phyloP scores from a whole-genome alignment of 176 grass and related monocot genomes.

The Musa itinerans region DNA sequence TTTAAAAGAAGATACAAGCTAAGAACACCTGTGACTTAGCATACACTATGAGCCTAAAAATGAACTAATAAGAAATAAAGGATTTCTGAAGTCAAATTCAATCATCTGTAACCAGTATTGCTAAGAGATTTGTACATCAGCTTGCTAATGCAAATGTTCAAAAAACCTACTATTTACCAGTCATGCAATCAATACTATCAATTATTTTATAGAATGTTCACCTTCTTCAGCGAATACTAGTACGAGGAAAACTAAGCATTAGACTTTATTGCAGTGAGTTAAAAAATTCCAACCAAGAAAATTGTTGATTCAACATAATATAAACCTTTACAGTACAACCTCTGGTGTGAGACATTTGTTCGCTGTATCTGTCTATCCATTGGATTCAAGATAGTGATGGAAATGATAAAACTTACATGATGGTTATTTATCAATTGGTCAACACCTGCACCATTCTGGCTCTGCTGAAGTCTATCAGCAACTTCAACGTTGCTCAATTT shows the following conservation, averaged over 20 bases:
- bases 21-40: neutral
- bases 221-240: too few species aligned
- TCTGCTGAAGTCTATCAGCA: conserved; percentile 34
- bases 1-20: neutral
- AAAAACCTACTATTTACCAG: too few species aligned
- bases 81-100: neutral
- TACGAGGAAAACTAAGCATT: too few species aligned
- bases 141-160: too few species aligned
- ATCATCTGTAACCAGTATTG: neutral
- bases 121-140: neutral
- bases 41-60: neutral
- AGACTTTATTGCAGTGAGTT: too few species aligned
- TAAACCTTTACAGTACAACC: too few species aligned
- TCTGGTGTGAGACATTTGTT: too few species aligned
- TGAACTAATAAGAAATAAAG: neutral
- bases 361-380: neutral
- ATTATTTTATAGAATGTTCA: too few species aligned
- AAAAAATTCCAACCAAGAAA: neutral
- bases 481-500: conserved; percentile 32
- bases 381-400: neutral
- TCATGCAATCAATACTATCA: too few species aligned
- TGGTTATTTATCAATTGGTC: conserved; percentile 32
- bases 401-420: conserved; percentile 45
- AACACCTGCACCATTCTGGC: conserved; percentile 33
- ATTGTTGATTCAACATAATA: too few species aligned